These are phyloP conservation scores for Corynascus novoguineensis DNA, from an alignment of 495 filamentous ascomycete species.

Conservation along the genomic window DNA sequence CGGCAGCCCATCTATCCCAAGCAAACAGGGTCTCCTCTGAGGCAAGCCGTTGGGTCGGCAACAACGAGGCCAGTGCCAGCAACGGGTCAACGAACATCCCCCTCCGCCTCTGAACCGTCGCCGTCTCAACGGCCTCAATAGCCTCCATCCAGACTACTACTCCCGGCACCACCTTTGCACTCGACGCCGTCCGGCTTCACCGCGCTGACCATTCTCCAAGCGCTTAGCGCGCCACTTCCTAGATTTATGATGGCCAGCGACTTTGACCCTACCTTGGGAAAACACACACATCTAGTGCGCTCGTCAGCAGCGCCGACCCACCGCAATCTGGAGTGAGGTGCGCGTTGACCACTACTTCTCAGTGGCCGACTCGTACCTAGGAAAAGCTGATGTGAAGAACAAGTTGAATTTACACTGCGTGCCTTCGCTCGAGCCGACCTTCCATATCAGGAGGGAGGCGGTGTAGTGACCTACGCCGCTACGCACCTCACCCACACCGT, in stretches of 20 bases:
- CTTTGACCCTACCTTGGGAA: neutral
- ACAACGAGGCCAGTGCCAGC: neutral
- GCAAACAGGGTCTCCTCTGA: neutral
- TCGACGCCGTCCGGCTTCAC: no score
- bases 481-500: neutral
- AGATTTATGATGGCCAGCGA: neutral
- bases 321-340: neutral
- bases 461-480: neutral
- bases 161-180: neutral
- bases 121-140: neutral
- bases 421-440: neutral
- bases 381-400: neutral
- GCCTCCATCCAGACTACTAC: neutral
- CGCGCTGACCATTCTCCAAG: neutral
- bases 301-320: neutral
- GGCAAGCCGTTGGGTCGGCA: neutral
- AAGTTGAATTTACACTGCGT: neutral
- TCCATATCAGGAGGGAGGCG: neutral
- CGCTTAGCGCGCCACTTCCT: neutral
- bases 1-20: neutral
- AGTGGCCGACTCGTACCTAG: neutral
- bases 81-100: neutral
- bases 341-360: neutral
- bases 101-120: neutral
- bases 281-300: neutral